These are phyloP conservation scores for Cajanus cajan DNA, from an alignment of 306 rosid species.

Conservation along the genomic window DNA sequence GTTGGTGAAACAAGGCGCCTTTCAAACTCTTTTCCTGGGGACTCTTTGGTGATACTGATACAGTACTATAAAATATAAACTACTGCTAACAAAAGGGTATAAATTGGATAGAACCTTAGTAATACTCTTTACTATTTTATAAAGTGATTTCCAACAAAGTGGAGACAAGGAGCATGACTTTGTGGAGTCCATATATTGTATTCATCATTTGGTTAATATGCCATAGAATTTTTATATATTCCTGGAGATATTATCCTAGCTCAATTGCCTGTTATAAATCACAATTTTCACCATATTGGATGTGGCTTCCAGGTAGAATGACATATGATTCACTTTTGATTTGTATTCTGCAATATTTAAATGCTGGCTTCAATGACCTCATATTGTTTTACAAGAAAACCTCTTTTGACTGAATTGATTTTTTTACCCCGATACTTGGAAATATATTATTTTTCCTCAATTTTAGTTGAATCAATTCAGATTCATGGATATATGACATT, in stretches of 20 bases:
- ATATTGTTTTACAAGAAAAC: constrained; percentile 16
- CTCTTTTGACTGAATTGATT: constrained; percentile 3
- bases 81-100: constrained; percentile 3
- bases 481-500: constrained; percentile 4
- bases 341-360: neutral
- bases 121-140: neutral
- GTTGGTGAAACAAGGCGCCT: constrained; percentile 14
- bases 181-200: constrained; percentile 12
- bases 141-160: neutral
- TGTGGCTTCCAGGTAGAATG: neutral
- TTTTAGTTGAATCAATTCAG: constrained; percentile 17
- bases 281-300: neutral
- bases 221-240: neutral
- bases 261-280: constrained; percentile 3
- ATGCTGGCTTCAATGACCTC: neutral
- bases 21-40: constrained; percentile 1
- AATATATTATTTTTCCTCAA: constrained; percentile 5
- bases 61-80: neutral
- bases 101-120: constrained; percentile 4
- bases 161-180: neutral
- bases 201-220: constrained; percentile 21
- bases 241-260: neutral
- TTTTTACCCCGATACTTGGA: constrained; percentile 1
- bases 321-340: neutral
- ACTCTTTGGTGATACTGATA: constrained; percentile 1